A percentile compares a stretch with the other conserved stretches of the same genome.
Evolutionary conservation across 371 early-diverging fungal genomes (phyloP).

Genomic region (Rhizomucor pusillus): DNA sequence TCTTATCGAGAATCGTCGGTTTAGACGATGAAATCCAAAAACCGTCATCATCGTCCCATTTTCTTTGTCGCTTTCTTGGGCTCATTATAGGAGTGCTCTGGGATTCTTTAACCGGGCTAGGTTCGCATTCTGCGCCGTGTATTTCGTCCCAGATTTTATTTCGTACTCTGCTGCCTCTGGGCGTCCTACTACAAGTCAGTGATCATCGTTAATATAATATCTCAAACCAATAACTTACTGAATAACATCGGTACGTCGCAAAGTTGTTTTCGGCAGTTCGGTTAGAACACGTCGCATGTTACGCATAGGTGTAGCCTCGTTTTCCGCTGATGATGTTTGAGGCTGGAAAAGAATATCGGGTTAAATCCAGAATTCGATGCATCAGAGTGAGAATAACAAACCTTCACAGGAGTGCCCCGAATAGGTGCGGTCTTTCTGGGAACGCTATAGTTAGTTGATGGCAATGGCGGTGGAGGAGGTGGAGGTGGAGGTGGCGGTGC

Average conservation of each 20-base stretch:
- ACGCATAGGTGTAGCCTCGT: conserved; percentile 4
- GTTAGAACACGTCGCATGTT: conserved; percentile 6
- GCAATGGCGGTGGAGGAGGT: background rate
- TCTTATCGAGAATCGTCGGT: too few species aligned
- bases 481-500: background rate
- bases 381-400: too few species aligned
- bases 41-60: conserved; percentile 7
- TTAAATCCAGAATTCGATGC: background rate
- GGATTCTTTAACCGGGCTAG: background rate
- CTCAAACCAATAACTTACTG: background rate
- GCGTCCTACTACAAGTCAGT: too few species aligned
- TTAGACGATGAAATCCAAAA: conserved; percentile 3
- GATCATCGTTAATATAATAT: background rate
- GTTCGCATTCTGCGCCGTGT: conserved; percentile 4
- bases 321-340: background rate
- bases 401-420: too few species aligned
- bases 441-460: background rate
- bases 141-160: conserved; percentile 18
- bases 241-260: conserved; percentile 8
- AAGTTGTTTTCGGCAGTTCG: conserved; percentile 11
- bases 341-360: background rate
- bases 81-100: background rate
- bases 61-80: background rate
- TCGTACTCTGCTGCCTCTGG: conserved; percentile 8
- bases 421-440: too few species aligned